Evolutionary conservation across 805 yeast genomes (phyloP).

Genomic region (Teunomyces barrocoloradensis): DNA sequence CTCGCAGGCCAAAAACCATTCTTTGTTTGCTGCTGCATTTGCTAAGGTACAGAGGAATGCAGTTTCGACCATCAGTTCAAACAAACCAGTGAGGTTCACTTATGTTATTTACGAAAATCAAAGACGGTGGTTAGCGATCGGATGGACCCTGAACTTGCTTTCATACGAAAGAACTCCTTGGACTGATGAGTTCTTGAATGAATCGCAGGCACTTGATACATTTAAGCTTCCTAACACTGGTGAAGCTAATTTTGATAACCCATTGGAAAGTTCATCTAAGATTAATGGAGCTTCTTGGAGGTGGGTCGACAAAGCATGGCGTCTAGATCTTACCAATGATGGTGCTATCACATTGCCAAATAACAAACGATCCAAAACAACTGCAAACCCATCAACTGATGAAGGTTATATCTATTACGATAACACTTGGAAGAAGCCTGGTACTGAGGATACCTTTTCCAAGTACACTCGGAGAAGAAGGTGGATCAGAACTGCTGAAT

Average conservation of each 20-base stretch:
- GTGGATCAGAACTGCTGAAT: constrained; percentile 94
- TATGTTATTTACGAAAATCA: constrained; percentile 93
- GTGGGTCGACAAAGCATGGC: constrained; percentile 94
- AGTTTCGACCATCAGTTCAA: constrained; percentile 20
- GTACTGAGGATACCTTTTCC: constrained; percentile 82
- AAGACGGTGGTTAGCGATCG: constrained; percentile 95
- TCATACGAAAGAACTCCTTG: constrained; percentile 94
- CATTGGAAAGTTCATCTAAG: constrained; percentile 23
- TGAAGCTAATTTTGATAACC: constrained; percentile 29
- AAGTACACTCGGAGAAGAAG: constrained; percentile 92
- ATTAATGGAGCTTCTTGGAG: constrained; percentile 81
- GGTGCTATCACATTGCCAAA: constrained; percentile 75
- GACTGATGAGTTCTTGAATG: constrained; percentile 95
- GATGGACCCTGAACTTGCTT: constrained; percentile 91
- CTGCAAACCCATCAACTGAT: constrained; percentile 70
- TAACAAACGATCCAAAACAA: constrained; percentile 51
- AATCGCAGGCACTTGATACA: constrained; percentile 69
- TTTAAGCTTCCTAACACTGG: constrained; percentile 79
- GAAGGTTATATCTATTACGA: constrained; percentile 90
- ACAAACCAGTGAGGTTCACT: constrained; percentile 71
- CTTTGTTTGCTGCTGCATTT: constrained; percentile 54
- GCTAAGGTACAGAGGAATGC: constrained; percentile 47
- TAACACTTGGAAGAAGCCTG: constrained; percentile 90
- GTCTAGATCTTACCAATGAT: constrained; percentile 83
- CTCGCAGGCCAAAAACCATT: constrained; percentile 41